Conservation (phyloP, 2,329 filamentous ascomycete species). For the Fusarium graminum region DNA sequence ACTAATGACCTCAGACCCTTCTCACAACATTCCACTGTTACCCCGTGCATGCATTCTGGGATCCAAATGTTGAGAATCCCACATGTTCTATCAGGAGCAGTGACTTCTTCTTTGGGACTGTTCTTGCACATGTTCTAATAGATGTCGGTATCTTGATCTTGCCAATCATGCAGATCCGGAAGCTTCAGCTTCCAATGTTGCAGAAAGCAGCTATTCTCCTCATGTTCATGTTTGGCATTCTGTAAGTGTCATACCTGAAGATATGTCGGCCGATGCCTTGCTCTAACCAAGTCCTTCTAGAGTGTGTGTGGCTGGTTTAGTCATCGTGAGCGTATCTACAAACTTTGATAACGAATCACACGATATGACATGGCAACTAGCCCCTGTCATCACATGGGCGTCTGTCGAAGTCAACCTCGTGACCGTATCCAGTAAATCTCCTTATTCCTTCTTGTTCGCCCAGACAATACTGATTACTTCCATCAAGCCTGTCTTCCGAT, state of each 20-base stretch:
- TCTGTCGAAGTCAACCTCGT: slow-evolving; percentile 44
- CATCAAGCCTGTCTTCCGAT: slow-evolving; percentile 44
- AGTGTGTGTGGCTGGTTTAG: slow-evolving; percentile 39
- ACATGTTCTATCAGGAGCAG: slow-evolving; percentile 48
- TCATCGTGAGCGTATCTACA: slow-evolving; percentile 35
- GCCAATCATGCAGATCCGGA: slow-evolving; percentile 48
- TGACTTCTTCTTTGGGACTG: slow-evolving; percentile 35
- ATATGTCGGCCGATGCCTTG: accelerated
- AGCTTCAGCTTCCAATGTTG: slow-evolving; percentile 44
- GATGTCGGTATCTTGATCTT: slow-evolving; percentile 50
- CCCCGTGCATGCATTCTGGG: slow-evolving; percentile 37
- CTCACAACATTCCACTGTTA: slow-evolving; percentile 38
- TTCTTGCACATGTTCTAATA: slow-evolving; percentile 48
- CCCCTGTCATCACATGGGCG: slow-evolving; percentile 41
- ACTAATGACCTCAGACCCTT: slow-evolving; percentile 2
- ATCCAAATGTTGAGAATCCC: slow-evolving; percentile 12
- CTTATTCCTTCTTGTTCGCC: accelerated
- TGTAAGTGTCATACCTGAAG: slow-evolving; percentile 32
- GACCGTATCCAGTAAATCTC: slow-evolving; percentile 36
- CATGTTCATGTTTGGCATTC: slow-evolving; percentile 49
- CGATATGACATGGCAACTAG: slow-evolving; percentile 42
- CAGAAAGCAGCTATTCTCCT: slow-evolving; percentile 46
- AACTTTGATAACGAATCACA: slow-evolving; percentile 29
- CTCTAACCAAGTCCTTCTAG: slow-evolving; percentile 11
- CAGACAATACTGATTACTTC: not conserved